These are phyloP conservation scores for Chaetomium globosum DNA, from an alignment of 2,329 filamentous ascomycete genomes.

Conservation along the genomic window DNA sequence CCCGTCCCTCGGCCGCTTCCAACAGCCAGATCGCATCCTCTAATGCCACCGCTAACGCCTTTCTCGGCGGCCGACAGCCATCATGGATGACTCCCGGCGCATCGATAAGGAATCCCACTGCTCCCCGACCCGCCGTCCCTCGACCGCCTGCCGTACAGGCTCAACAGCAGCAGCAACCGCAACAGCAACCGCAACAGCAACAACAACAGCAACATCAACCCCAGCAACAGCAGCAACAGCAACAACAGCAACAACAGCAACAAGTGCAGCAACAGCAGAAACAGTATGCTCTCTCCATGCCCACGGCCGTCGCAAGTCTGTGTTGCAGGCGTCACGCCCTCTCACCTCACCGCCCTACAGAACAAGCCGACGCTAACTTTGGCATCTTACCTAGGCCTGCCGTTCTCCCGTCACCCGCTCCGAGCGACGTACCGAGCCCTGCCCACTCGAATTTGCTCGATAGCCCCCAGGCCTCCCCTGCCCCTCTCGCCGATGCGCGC, in stretches of 20 bases:
- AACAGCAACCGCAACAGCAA: background rate
- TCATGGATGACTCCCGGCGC: conserved; percentile 38
- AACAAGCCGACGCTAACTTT: conserved; percentile 13
- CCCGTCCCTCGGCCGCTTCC: conserved; percentile 15
- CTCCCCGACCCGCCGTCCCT: conserved; percentile 23
- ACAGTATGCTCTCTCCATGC: conserved; percentile 17
- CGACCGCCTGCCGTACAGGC: conserved; percentile 15
- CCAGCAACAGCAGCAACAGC: too few relatives aligned
- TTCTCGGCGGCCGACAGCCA: conserved; percentile 38
- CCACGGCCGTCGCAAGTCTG: background rate
- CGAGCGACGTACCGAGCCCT: conserved; percentile 63
- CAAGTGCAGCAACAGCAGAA: conserved; percentile 16
- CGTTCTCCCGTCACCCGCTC: conserved; percentile 63
- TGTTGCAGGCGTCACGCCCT: background rate
- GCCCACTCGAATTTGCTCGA: conserved; percentile 42
- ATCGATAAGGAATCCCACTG: conserved; percentile 24
- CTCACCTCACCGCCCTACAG: background rate
- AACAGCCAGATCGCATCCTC: conserved; percentile 36
- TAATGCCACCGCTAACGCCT: conserved; percentile 41
- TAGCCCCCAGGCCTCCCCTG: conserved; percentile 40
- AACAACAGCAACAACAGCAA: too few relatives aligned
- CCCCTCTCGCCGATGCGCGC: conserved; percentile 40
- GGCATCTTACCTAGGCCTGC: conserved; percentile 17
- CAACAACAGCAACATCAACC: background rate
- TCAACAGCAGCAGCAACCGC: background rate